Percentiles rank a stretch among this genome's conserved stretches.
Evolutionary conservation across 257 asterid species (phyloP).

Genomic region (Capsicum rhomboideum): DNA sequence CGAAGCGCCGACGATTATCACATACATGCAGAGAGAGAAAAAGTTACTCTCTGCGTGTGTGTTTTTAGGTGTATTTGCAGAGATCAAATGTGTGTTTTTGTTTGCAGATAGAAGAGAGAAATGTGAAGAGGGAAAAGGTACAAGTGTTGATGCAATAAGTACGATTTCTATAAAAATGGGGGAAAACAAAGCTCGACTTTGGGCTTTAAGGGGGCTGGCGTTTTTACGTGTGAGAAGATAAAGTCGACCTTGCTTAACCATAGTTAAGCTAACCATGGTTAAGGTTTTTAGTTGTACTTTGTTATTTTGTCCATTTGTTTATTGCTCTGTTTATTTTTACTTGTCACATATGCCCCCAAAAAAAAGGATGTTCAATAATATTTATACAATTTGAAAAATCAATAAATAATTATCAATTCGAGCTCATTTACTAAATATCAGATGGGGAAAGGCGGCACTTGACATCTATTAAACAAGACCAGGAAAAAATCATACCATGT

Average conservation of each 20-base stretch:
- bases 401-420: too few species aligned
- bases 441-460: too few species aligned
- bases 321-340: too few species aligned
- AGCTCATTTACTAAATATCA: too few species aligned
- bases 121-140: slow-evolving; percentile 15
- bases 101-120: slow-evolving; percentile 8
- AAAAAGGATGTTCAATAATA: too few species aligned
- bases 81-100: slow-evolving; percentile 17
- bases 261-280: slow-evolving; percentile 24
- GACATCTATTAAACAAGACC: too few species aligned
- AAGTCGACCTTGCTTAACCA: slow-evolving; percentile 25
- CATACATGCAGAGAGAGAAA: slow-evolving; percentile 10
- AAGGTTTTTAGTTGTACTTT: background rate
- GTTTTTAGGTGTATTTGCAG: background rate
- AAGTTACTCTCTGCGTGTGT: background rate
- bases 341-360: too few species aligned
- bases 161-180: slow-evolving; percentile 8
- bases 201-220: background rate
- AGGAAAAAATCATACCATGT: too few species aligned
- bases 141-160: slow-evolving; percentile 16
- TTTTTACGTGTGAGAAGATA: slow-evolving; percentile 21
- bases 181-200: background rate
- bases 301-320: background rate
- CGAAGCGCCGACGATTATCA: background rate
- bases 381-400: too few species aligned